Evolutionary conservation across 495 filamentous ascomycete species (phyloP), one percentile per base, ranked within the genome.

Genomic region (Podospora australis): DNA sequence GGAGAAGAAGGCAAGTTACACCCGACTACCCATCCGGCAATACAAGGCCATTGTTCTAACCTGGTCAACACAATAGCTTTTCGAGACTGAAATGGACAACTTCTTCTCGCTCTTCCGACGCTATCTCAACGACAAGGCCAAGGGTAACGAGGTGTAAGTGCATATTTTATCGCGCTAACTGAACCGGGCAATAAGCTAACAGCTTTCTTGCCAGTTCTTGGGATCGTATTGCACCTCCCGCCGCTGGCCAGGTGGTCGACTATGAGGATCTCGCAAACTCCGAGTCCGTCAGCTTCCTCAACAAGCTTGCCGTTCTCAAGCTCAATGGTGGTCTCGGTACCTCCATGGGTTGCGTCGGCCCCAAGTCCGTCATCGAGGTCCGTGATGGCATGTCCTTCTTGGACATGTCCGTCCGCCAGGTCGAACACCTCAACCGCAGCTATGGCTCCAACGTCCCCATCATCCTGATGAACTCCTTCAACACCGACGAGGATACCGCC

Each of bases 391-490:
- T 97, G 92, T 97, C 92, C 54, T 99, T 99, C 84, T 79, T 99
- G 46, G 92, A 99, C 71, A 81, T 99, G 62, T 97, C 92, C 6
- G 92, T 99, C 56, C 88, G 92, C 59, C 92, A 99, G 78, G 91
- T 99, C 64, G 92, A 99, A 76, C 94, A 90, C 78, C 83, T 99
- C 51, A 99, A 99, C 82, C 86, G 90, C 64, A 96, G 87, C 36
- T 97, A 95, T 75, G 81, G 86, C 57, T 88, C 95, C 70, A 96
- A 96, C 67, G 92, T 99, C 17, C 92, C 92, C 34, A 96, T 99
- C 73, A 85, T 99, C 54, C 81, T 99, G 63, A 99, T 99, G 92
- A 99, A 99, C 82, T 97, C 92, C 47, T 99, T 99, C 86, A 99
- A 99, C 79, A 99, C 92, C 64, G 89, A 97, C 69, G 83, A 91